These are phyloP conservation scores for Kluyveromyces dobzhanskii DNA, from an alignment of 805 yeast genomes.

Conservation along the genomic window DNA sequence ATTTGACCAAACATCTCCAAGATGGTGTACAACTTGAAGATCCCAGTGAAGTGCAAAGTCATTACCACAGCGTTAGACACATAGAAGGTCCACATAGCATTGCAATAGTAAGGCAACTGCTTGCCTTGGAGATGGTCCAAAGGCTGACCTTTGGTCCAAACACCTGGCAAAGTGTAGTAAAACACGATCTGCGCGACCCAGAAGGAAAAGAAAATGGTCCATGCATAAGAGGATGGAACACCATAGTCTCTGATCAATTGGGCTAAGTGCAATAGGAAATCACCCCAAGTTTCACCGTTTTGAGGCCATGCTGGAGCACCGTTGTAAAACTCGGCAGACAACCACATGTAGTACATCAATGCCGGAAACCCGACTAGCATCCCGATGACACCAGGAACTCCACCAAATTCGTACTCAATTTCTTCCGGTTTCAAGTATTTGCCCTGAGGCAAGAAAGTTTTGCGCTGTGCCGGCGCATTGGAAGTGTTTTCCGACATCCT, in stretches of 20 bases:
- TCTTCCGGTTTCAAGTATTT: conserved; percentile 40
- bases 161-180: conserved; percentile 82
- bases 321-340: conserved; percentile 69
- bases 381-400: conserved; percentile 78
- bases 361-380: conserved; percentile 92
- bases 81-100: conserved; percentile 83
- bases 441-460: conserved; percentile 26
- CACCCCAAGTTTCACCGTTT: conserved; percentile 44
- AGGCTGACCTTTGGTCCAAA: conserved; percentile 94
- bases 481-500: no score
- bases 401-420: conserved; percentile 87
- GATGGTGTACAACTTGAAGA: conserved; percentile 66
- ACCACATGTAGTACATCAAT: conserved; percentile 96
- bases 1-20: conserved; percentile 82
- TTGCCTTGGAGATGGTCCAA: conserved; percentile 69
- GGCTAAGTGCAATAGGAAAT: conserved; percentile 39
- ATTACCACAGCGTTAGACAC: conserved; percentile 50
- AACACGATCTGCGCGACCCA: conserved; percentile 60
- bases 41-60: conserved; percentile 60
- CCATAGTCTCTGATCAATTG: conserved; percentile 43
- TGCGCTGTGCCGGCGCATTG: no score
- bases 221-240: conserved; percentile 50
- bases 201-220: conserved; percentile 66
- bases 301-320: conserved; percentile 71
- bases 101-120: conserved; percentile 88